phyloP scores from a whole-genome alignment of 805 yeast genomes.

The Starmera caribaea region DNA sequence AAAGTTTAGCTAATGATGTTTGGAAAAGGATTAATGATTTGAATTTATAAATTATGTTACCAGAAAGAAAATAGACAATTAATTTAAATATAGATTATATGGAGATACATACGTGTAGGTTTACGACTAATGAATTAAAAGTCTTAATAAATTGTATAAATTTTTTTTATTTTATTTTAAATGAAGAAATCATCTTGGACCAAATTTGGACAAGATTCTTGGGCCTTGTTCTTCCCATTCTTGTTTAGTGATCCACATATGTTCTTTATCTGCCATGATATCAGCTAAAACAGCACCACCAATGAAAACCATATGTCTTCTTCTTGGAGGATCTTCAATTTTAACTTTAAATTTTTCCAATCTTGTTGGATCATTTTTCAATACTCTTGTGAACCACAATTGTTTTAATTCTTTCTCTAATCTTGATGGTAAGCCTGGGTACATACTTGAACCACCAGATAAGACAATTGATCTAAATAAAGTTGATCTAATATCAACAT shows the following conservation, averaged over 20 bases:
- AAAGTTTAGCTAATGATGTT: constrained; percentile 44
- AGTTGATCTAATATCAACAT: constrained; percentile 84
- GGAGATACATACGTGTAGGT: neutral
- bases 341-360: constrained; percentile 88
- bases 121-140: neutral
- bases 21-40: constrained; percentile 35
- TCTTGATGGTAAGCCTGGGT: constrained; percentile 95
- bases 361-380: constrained; percentile 79
- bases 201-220: constrained; percentile 73
- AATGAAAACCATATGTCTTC: constrained; percentile 96
- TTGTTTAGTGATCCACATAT: constrained; percentile 92
- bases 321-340: constrained; percentile 97
- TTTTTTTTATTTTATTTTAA: neutral
- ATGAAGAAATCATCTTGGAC: constrained; percentile 60
- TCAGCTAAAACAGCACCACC: constrained; percentile 98
- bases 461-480: constrained; percentile 87
- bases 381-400: constrained; percentile 84
- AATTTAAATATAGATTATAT: neutral
- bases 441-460: constrained; percentile 98
- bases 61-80: neutral
- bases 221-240: constrained; percentile 99
- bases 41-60: neutral
- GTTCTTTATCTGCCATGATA: constrained; percentile 97
- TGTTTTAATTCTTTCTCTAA: constrained; percentile 94
- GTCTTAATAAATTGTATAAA: neutral